phyloP scores from a whole-genome alignment of 306 rosid species.

The Lablab purpureus region DNA sequence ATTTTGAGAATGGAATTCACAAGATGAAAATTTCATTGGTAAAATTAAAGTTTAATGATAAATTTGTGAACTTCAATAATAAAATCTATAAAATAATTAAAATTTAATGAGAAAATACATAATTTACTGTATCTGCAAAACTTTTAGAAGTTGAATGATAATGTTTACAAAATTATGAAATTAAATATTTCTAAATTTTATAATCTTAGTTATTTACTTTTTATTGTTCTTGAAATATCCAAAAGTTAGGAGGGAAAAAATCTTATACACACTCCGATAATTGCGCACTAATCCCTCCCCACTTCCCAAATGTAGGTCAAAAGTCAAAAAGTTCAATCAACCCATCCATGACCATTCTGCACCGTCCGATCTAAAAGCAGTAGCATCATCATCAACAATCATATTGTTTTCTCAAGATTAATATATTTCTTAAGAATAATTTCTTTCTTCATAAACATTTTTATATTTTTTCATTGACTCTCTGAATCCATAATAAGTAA shows the following conservation, averaged over 20 bases:
- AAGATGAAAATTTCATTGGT: too few species aligned
- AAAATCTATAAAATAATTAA: too few species aligned
- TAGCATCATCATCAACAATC: background rate
- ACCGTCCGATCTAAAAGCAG: constrained; percentile 11
- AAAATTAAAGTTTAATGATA: too few species aligned
- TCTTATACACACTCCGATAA: constrained; percentile 13
- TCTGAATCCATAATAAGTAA: background rate
- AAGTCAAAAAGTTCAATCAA: constrained; percentile 14
- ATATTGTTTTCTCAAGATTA: background rate
- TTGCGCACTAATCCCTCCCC: constrained; percentile 32
- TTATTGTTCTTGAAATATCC: background rate
- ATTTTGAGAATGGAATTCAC: too few species aligned
- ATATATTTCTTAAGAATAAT: too few species aligned
- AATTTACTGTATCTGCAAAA: too few species aligned
- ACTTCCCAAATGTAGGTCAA: background rate
- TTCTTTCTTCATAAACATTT: background rate
- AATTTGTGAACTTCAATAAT: too few species aligned
- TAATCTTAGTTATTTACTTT: background rate
- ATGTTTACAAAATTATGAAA: too few species aligned
- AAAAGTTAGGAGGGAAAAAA: background rate
- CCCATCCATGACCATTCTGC: constrained; percentile 17
- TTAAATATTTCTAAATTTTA: background rate
- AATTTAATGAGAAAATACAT: too few species aligned
- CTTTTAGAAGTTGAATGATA: too few species aligned
- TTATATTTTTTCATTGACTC: background rate